Percentiles rank a stretch among this genome's conserved stretches.
Evolutionary conservation across 768 basidiomycete species (phyloP).

Genomic region (Podaxis sp.): DNA sequence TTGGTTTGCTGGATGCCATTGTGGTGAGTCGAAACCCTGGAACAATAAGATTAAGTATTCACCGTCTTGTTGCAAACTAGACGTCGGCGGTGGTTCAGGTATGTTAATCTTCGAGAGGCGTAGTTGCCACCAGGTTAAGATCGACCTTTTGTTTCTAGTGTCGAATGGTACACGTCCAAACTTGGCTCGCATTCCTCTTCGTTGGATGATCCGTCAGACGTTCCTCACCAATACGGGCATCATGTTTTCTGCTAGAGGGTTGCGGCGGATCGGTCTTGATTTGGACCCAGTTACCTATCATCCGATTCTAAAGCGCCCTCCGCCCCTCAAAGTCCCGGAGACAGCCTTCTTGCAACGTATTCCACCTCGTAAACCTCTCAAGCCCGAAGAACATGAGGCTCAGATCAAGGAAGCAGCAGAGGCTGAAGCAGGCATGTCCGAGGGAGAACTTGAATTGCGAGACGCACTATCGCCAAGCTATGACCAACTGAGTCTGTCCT

Average conservation of each 20-base stretch:
- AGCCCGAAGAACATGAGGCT: slow-evolving; percentile 52
- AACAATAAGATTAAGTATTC: neutral
- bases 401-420: neutral
- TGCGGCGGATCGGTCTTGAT: slow-evolving; percentile 34
- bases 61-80: slow-evolving; percentile 23
- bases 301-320: slow-evolving; percentile 32
- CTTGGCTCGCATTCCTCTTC: slow-evolving; percentile 51
- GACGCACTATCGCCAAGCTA: slow-evolving; percentile 58
- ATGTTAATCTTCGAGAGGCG: slow-evolving; percentile 1
- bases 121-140: neutral
- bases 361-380: slow-evolving; percentile 15
- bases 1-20: slow-evolving; percentile 42
- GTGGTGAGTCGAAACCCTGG: slow-evolving; percentile 28
- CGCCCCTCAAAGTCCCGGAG: slow-evolving; percentile 22
- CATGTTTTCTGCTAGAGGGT: slow-evolving; percentile 47
- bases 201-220: slow-evolving; percentile 73
- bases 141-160: slow-evolving; percentile 20
- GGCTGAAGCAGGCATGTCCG: slow-evolving; percentile 42
- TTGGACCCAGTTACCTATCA: slow-evolving; percentile 38
- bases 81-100: slow-evolving; percentile 57
- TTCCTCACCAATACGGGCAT: slow-evolving; percentile 57
- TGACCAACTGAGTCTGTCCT: slow-evolving; percentile 51
- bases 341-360: slow-evolving; percentile 19
- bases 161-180: slow-evolving; percentile 36
- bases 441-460: slow-evolving; percentile 62